Percentiles rank a stretch among this genome's conserved stretches.
Conservation (phyloP, 495 filamentous ascomycete species). For the Chaetomidium leptoderma region DNA sequence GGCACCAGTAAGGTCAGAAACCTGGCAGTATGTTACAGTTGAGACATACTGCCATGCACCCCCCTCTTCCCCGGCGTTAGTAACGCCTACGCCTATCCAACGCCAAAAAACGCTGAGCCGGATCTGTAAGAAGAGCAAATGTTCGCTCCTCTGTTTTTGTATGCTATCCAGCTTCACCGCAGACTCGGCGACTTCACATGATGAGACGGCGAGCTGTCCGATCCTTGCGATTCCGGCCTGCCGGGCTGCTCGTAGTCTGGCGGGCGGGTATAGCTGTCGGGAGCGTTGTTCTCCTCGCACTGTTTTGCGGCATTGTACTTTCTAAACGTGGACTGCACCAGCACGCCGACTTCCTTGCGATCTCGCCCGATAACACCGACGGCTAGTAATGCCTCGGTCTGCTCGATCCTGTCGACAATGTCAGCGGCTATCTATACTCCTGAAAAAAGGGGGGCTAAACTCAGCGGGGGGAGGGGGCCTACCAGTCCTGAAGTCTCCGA, state of each 20-base stretch:
- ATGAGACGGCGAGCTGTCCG: background rate
- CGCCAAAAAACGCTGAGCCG: too few relatives aligned
- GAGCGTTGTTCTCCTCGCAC: constrained; percentile 42
- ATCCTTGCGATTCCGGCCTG: background rate
- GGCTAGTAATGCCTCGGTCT: constrained; percentile 34
- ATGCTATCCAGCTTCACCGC: too few relatives aligned
- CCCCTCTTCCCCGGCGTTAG: too few relatives aligned
- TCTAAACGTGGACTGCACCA: constrained; percentile 44
- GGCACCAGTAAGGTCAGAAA: too few relatives aligned
- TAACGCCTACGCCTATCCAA: too few relatives aligned
- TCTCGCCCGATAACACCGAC: constrained; percentile 43
- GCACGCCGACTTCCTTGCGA: constrained; percentile 41
- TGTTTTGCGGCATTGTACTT: constrained; percentile 44
- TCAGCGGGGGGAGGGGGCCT: background rate
- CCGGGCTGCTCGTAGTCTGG: background rate
- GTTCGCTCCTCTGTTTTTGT: too few relatives aligned
- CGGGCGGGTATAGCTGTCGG: constrained; percentile 37
- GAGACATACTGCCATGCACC: too few relatives aligned
- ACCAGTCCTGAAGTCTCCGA: constrained; percentile 36
- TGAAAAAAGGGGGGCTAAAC: too few relatives aligned
- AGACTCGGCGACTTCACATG: background rate
- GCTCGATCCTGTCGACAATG: constrained; percentile 26
- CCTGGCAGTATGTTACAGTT: too few relatives aligned
- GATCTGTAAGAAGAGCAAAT: too few relatives aligned
- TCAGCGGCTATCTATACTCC: background rate